Evolutionary conservation across 1,284 basidiomycete species (phyloP), one percentile per base, ranked within the genome.

Genomic region (Melampsora allii-populina): DNA sequence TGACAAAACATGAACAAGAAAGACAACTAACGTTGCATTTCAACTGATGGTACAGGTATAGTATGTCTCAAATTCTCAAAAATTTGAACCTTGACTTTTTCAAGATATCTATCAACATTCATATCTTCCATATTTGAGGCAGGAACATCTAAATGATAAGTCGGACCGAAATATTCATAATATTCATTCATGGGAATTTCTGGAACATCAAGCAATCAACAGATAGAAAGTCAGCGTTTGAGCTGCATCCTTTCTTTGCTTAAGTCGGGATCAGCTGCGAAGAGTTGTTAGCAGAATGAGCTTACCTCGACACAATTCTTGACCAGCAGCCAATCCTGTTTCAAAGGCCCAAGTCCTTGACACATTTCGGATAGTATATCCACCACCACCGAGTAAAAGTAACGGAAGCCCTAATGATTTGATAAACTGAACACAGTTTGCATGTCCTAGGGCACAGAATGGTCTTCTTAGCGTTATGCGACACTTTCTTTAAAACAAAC

Each of bases 101-200:
- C 91, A 64, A 98, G 85, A 81, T 98, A 99, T 77, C 91, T 90
- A 9, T 87, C 87, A 1, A 92, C 92, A 81, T 99, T 99, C 83
- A 95, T 85, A 80, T 99, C 94, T 78, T 97, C 93, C 80, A 94
- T 92, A 81, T 98, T 99, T 39, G 92, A 95, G 4, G 94, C 85
- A 77, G 91, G 91, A 31, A 99, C 96, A 80, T 99, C 94, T n/a
- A 99, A 86, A 79, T 93, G 88, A 80, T 98, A 97, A 79, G 96
- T 92, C 0, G 96, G 96, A 0, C 96, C 96, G 82, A 98, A 98
- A 83, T 98, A 98, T 81, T 98, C 95, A 82, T 96, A 98, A 83
- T 98, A 97, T 82, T 97, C 94, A 80, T 97, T 97, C 77, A 94
- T 90, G 0, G 94, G 94, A 68, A 97, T 94, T 79, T 91, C 92